Percentiles rank a stretch among this genome's conserved stretches.
phyloP scores from a whole-genome alignment of 805 yeast species.

The Yarrowia bubula region DNA sequence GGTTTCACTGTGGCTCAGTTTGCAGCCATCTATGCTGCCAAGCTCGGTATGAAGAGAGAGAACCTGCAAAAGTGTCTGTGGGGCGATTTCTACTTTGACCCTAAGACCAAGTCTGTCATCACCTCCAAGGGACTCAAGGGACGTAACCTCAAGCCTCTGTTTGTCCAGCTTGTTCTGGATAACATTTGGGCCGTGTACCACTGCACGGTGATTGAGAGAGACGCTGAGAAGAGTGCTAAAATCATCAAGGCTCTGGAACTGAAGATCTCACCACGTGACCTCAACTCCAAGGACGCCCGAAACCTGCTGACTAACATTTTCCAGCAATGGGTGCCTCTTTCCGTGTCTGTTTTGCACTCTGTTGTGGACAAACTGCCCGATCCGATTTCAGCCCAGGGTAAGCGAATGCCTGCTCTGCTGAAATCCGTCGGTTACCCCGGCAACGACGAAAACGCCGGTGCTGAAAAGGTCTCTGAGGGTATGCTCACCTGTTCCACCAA shows the following conservation, averaged over 20 bases:
- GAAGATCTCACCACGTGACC: constrained; percentile 68
- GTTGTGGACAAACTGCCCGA: constrained; percentile 85
- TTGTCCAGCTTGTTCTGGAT: constrained; percentile 82
- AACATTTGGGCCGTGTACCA: constrained; percentile 91
- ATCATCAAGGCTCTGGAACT: constrained; percentile 69
- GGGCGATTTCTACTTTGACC: constrained; percentile 92
- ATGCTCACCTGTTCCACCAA: constrained; percentile 66
- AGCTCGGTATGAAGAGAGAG: constrained; percentile 77
- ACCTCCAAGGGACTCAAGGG: constrained; percentile 47
- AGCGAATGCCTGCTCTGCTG: constrained; percentile 66
- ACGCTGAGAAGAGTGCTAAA: constrained; percentile 69
- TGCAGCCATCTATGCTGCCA: constrained; percentile 79
- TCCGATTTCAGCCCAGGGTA: constrained; percentile 71
- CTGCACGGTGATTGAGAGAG: constrained; percentile 59
- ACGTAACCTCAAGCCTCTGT: constrained; percentile 67
- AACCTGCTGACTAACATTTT: constrained; percentile 61
- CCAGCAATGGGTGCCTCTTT: constrained; percentile 93
- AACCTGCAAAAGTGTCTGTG: constrained; percentile 83
- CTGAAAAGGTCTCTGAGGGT: constrained; percentile 45
- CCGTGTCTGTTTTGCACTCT: constrained; percentile 77
- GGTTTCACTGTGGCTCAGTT: constrained; percentile 90
- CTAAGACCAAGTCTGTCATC: constrained; percentile 81
- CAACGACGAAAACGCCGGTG: constrained; percentile 28
- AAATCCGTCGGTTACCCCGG: constrained; percentile 54
- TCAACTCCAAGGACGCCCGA: constrained; percentile 74